phyloP scores from a whole-genome alignment of 129 eudicot genomes.

The Saussurea involucrata region DNA sequence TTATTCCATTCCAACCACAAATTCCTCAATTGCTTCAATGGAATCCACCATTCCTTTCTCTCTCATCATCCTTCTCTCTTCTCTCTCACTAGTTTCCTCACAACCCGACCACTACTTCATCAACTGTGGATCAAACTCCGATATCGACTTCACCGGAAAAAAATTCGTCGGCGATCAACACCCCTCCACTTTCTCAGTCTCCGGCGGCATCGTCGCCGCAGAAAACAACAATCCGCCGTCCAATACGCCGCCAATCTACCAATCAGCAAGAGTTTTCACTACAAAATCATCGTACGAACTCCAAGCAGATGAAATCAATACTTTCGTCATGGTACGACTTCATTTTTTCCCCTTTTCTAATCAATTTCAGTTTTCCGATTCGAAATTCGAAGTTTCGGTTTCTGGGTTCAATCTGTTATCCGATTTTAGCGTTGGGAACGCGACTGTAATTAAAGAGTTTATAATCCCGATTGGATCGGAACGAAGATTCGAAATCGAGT shows the following conservation, averaged over 20 bases:
- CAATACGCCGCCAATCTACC: conserved; percentile 24
- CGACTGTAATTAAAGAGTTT: conserved; percentile 31
- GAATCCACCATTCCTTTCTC: not conserved
- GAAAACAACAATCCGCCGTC: not conserved
- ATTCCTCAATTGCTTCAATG: conserved; percentile 11
- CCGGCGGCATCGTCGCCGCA: conserved; percentile 12
- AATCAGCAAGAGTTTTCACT: conserved; percentile 50
- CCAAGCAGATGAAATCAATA: conserved; percentile 22
- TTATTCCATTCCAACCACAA: not conserved
- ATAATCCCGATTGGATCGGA: conserved; percentile 24
- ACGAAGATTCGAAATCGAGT: conserved; percentile 17
- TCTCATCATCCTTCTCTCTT: conserved; percentile 16
- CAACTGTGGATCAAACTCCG: conserved; percentile 60
- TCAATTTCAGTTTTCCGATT: conserved; percentile 10
- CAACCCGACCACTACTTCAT: conserved; percentile 54
- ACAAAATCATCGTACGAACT: conserved; percentile 32
- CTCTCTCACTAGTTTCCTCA: conserved; percentile 9
- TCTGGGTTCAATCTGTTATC: conserved; percentile 34
- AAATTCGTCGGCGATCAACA: conserved; percentile 42
- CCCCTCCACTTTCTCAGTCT: conserved; percentile 15
- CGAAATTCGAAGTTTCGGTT: conserved; percentile 44
- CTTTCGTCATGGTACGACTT: conserved; percentile 59
- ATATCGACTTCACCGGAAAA: conserved; percentile 6
- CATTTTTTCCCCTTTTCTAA: conserved; percentile 45
- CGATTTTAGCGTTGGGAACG: conserved; percentile 22